phyloP scores from a whole-genome alignment of 169 alveolate genomes.

The Toxoplasma gondii region DNA sequence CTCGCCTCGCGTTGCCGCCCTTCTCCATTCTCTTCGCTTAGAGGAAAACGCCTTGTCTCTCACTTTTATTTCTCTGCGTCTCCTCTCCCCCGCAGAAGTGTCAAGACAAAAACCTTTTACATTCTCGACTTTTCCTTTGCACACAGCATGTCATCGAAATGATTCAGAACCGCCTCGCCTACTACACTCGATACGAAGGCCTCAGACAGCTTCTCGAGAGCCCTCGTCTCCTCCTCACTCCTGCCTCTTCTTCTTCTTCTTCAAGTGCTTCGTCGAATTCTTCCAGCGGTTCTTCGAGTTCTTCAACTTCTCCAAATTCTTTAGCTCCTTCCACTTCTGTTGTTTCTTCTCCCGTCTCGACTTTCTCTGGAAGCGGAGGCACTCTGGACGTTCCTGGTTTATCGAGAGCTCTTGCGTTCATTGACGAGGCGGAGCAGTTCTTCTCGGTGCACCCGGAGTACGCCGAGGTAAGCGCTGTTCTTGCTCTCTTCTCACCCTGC shows the following conservation, averaged over 20 bases:
- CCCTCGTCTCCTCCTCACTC: neutral
- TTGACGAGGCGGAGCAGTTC: constrained; percentile 7
- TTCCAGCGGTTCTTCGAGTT: no score
- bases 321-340: neutral
- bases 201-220: neutral
- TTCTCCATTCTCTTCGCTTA: no score
- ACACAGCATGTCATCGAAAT: neutral
- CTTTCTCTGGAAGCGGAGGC: neutral
- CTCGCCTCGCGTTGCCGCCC: no score
- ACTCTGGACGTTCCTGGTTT: neutral
- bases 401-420: neutral
- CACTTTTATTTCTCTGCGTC: neutral
- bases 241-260: neutral
- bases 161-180: neutral
- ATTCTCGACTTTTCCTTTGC: neutral
- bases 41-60: no score
- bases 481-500: neutral
- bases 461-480: neutral
- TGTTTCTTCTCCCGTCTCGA: neutral
- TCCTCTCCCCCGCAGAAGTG: no score
- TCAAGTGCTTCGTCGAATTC: no score
- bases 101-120: no score
- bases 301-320: no score
- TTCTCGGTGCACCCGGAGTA: neutral
- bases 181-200: neutral